Evolutionary conservation across 1,284 basidiomycete genomes (phyloP).

Genomic region (Ceratobasidium sp.): DNA sequence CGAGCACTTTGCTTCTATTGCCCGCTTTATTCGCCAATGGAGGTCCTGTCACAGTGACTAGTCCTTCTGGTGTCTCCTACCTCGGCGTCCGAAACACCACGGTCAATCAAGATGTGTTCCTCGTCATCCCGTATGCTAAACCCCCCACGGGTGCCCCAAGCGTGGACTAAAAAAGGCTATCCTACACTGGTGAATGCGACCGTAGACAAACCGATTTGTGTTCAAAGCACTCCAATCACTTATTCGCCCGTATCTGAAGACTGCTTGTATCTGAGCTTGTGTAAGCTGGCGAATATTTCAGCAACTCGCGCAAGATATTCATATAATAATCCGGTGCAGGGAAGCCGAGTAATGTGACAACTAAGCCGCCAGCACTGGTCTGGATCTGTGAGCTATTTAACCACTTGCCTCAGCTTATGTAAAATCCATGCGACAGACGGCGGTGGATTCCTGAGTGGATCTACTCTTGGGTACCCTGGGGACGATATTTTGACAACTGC

Average conservation of each 20-base stretch:
- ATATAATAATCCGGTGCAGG: slow-evolving; percentile 9
- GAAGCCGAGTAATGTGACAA: slow-evolving; percentile 36
- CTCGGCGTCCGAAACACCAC: slow-evolving; percentile 38
- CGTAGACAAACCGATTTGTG: slow-evolving; percentile 32
- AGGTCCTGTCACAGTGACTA: background rate
- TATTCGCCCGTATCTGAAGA: slow-evolving; percentile 41
- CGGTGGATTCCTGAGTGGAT: slow-evolving; percentile 39
- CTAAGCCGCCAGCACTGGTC: slow-evolving; percentile 44
- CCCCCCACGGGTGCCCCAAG: slow-evolving; percentile 40
- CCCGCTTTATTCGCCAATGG: background rate
- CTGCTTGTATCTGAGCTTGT: slow-evolving; percentile 44
- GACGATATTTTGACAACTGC: slow-evolving; percentile 26
- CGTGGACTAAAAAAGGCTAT: slow-evolving; percentile 17
- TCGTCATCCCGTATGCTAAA: slow-evolving; percentile 46
- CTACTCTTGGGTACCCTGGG: slow-evolving; percentile 19
- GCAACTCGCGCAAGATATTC: background rate
- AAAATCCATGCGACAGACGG: slow-evolving; percentile 9
- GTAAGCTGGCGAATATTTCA: slow-evolving; percentile 20
- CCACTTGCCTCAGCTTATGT: background rate
- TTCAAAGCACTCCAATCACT: slow-evolving; percentile 19
- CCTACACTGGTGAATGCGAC: slow-evolving; percentile 26
- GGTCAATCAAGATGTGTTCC: slow-evolving; percentile 39
- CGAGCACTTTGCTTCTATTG: background rate
- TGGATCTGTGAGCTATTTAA: slow-evolving; percentile 39
- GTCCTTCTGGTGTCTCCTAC: slow-evolving; percentile 29